Conservation (phyloP, 139 green algal genomes). For the Tetradesmus lagerheimii region DNA sequence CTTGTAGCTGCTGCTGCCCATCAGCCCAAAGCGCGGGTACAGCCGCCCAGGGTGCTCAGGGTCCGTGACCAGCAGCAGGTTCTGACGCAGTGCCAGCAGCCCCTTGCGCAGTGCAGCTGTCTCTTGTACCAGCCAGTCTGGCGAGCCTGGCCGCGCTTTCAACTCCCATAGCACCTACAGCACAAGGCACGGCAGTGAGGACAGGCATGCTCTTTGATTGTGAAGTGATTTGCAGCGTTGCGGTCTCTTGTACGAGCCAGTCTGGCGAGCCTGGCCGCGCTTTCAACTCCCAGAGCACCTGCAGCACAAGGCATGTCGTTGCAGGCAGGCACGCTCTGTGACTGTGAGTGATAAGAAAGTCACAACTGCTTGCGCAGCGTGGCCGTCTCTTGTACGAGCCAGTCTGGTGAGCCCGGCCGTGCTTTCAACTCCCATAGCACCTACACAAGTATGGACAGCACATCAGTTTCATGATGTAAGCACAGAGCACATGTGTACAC, state of each 20-base stretch:
- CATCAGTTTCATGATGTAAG: no score
- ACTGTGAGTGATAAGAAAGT: no score
- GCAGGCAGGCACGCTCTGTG: no score
- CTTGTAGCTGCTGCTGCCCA: constrained; percentile 78
- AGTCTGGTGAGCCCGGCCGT: constrained; percentile 69
- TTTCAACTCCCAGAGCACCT: constrained; percentile 13
- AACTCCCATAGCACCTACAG: constrained; percentile 9
- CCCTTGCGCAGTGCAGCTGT: constrained; percentile 60
- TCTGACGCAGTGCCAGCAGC: constrained; percentile 86
- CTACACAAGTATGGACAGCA: no score
- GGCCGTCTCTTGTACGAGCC: constrained; percentile 71
- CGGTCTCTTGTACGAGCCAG: constrained; percentile 74
- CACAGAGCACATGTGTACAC: no score
- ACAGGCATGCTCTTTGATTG: no score
- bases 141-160: constrained; percentile 59
- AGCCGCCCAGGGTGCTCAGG: constrained; percentile 72
- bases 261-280: constrained; percentile 66
- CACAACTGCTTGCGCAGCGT: constrained; percentile 51
- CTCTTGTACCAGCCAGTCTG: constrained; percentile 78
- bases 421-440: neutral
- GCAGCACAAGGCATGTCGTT: neutral
- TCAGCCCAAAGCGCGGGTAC: constrained; percentile 72
- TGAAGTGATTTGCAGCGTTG: no score
- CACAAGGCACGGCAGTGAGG: no score
- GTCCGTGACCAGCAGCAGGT: constrained; percentile 90